Base-by-base conservation (phyloP, 1,139 yeast genomes). In the Wickerhamomyces sp. region DNA sequence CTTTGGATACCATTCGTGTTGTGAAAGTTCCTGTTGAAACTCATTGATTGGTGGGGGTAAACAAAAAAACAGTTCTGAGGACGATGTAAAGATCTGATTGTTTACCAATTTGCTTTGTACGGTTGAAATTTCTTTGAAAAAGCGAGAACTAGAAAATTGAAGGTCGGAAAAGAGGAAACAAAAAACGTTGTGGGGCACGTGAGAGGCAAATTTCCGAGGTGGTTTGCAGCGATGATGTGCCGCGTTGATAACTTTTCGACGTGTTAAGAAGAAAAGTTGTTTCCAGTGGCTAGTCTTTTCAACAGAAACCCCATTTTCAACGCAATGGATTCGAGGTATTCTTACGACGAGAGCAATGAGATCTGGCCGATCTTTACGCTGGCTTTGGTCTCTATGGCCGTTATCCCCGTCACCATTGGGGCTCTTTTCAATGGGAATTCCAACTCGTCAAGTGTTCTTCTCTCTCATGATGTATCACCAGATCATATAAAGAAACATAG, bases 361-460 rank as follows among this genome's bases (percentile, higher is more conserved):
- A 87, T 93, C 4, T 88, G 96, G 96, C 96, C 96, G 31, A 87
- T 81, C 58, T 88, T 87, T 54, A 74, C 83, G 38, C 62, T 85
- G 55, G 88, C 96, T 3, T 62, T 87, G 38, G 63, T 83, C 35
- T 58, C 76, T 13, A 68, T 75, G 36, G 72, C 78, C 16, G 67
- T 86, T 42, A 57, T 85, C 27, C 96, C 96, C 6, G 54, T 76
- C 39, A 81, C 95, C 1, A 46, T 76, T 13, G n/a, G 31, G 15
- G 21, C 25, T 6, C 6, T 22, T 15, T 5, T 28, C 7, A n/a
- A n/a, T n/a, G 7, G 12, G 8, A 17, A n/a, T 5, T 7, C 12
- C 4, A 10, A 15, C 11, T 26, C 28, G 12, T 4, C 15, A n/a
- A 6, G 4, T 8, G 4, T 17, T 7, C 16, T n/a, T 13, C 20